Conservation (phyloP, 805 yeast species). For the Starmerella ratchasimensis region DNA sequence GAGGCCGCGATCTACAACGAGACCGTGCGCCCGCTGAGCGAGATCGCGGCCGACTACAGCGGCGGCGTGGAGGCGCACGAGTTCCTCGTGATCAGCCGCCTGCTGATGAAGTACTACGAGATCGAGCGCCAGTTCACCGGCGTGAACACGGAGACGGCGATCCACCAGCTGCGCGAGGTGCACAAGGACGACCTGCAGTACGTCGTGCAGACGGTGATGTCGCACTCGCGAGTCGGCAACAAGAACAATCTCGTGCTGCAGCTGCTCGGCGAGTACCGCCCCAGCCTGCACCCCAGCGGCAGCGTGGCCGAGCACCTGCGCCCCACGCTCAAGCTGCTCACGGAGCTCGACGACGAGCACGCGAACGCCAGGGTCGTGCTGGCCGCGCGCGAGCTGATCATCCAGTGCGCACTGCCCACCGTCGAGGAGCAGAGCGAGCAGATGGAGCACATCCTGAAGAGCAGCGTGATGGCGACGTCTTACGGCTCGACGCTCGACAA, state of each 20-base stretch:
- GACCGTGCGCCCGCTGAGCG: conserved; percentile 58
- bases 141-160: conserved; percentile 61
- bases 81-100: conserved; percentile 52
- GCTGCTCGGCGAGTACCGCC: conserved; percentile 68
- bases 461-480: conserved; percentile 76
- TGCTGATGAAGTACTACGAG: conserved; percentile 58
- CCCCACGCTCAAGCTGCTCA: conserved; percentile 59
- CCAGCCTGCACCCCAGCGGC: conserved; percentile 50
- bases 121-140: conserved; percentile 56
- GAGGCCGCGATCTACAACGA: conserved; percentile 35
- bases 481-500: conserved; percentile 41
- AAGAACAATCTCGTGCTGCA: conserved; percentile 84
- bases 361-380: conserved; percentile 85
- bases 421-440: conserved; percentile 93
- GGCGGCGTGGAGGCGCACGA: conserved; percentile 78
- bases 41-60: conserved; percentile 54
- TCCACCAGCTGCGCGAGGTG: conserved; percentile 76
- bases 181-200: conserved; percentile 58
- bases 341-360: conserved; percentile 70
- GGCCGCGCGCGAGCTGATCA: conserved; percentile 89
- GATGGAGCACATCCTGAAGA: conserved; percentile 84
- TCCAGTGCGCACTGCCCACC: conserved; percentile 94
- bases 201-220: conserved; percentile 61
- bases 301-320: conserved; percentile 56
- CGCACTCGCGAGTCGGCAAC: conserved; percentile 87